Conservation (phyloP, 768 basidiomycete species). For the Lentinula sp. region DNA sequence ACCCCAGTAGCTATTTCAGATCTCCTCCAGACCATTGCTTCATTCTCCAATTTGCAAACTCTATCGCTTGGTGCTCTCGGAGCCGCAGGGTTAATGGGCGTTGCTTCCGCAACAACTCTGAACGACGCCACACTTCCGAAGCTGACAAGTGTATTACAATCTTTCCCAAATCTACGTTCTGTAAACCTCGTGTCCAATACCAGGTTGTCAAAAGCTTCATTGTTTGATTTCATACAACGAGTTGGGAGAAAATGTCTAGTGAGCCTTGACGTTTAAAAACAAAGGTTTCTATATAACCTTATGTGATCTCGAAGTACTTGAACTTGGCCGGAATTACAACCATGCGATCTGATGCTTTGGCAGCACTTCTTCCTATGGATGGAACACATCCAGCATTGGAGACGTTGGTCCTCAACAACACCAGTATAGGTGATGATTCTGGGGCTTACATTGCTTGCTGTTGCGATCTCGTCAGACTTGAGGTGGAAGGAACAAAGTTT, state of each 20-base stretch:
- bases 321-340: slow-evolving; percentile 51
- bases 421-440: slow-evolving; percentile 53
- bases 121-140: slow-evolving; percentile 39
- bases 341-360: slow-evolving; percentile 46
- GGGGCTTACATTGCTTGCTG: slow-evolving; percentile 50
- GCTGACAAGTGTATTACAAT: slow-evolving; percentile 35
- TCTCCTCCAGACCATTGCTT: slow-evolving; percentile 31
- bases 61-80: slow-evolving; percentile 59
- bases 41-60: slow-evolving; percentile 35
- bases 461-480: slow-evolving; percentile 37
- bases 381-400: slow-evolving; percentile 33
- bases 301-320: slow-evolving; percentile 33
- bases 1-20: slow-evolving; percentile 36
- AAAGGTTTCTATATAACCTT: not conserved
- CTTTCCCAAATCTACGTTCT: slow-evolving; percentile 35
- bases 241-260: slow-evolving; percentile 61
- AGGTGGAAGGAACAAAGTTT: slow-evolving; percentile 53
- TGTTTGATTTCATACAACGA: slow-evolving; percentile 39
- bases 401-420: slow-evolving; percentile 52
- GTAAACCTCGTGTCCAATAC: slow-evolving; percentile 61
- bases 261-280: not conserved
- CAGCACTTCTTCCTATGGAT: slow-evolving; percentile 36
- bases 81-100: slow-evolving; percentile 34
- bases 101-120: slow-evolving; percentile 48
- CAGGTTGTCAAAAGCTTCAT: slow-evolving; percentile 38